Evolutionary conservation across 768 basidiomycete species (phyloP).

Genomic region (Kwoniella bestiolae): DNA sequence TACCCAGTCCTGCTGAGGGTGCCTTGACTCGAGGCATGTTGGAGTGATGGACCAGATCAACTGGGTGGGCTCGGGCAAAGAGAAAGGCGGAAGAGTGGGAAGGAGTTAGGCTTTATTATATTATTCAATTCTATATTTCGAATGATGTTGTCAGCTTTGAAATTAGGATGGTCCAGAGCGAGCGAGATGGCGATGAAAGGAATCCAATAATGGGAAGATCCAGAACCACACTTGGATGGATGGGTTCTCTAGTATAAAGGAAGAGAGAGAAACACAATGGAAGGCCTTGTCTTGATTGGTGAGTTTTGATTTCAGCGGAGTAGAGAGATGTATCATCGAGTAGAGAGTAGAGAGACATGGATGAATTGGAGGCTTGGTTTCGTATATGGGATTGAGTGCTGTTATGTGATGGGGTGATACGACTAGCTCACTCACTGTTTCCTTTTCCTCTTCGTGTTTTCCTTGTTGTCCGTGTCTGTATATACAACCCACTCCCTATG

Average conservation of each 20-base stretch:
- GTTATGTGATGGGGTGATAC: background rate
- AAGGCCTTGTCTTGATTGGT: background rate
- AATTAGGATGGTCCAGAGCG: background rate
- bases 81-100: background rate
- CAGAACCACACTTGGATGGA: background rate
- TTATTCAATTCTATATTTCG: background rate
- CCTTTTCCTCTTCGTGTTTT: background rate
- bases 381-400: background rate
- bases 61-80: background rate
- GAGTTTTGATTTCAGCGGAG: constrained; percentile 3
- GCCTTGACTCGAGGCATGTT: constrained; percentile 8
- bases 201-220: background rate
- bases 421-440: background rate
- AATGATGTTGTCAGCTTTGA: background rate
- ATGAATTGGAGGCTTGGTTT: constrained; percentile 11
- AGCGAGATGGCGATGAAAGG: background rate
- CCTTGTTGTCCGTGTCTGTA: background rate
- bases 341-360: background rate
- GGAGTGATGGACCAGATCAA: background rate
- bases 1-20: constrained; percentile 23
- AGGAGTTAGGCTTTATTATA: background rate
- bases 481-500: background rate
- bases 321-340: background rate
- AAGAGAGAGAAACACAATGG: background rate
- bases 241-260: background rate